Base-by-base conservation (phyloP, 306 rosid genomes). In the Acacia melanoxylon region DNA sequence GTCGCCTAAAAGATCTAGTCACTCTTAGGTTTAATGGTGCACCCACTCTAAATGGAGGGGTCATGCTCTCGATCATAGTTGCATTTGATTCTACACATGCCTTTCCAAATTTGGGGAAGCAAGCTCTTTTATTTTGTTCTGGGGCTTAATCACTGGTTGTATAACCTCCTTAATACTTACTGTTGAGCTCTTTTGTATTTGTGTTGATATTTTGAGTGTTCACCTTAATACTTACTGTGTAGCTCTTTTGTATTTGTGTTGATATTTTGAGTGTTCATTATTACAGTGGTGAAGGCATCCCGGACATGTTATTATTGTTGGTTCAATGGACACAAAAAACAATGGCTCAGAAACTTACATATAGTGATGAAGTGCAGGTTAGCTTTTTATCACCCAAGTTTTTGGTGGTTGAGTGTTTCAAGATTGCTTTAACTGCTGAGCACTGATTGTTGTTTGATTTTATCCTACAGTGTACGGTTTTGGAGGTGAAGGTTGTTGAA, bases 401-500 rank as follows among this genome's bases (percentile, higher is more conserved):
- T 51, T 24, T 40, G 78, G 69, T 78, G 66, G 66, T 84, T 78
- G 59, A 80, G 66, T 80, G 72, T 81, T 68, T 77, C 42, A 66
- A 40, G 77, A 31, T 76, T 15, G 52, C 81, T 84, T 35, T 83
- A 82, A 77, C 58, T 63, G 51, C 79, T 29, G 56, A 76, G 87
- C 68, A 62, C 86, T 90, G 80, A 88, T 80, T 70, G 70, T 76
- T 74, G 27, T 65, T 68, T 87, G 61, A 35, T 83, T 83, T 15
- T 85, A 76, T 73, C 79, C 42, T 13, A 72, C 94, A 95, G 99
- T 96, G 99, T 86, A 93, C 99, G 5, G 97, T 96, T 66, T 87
- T 96, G 89, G 99, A 96, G 89, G 97, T 96, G 82, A 92, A 93
- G 88, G 99, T 96, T 70, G 84, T 96, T 82, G 99, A 96, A 88